Conservation (phyloP, 2,329 filamentous ascomycete genomes). For the Metarhizium robertsii region DNA sequence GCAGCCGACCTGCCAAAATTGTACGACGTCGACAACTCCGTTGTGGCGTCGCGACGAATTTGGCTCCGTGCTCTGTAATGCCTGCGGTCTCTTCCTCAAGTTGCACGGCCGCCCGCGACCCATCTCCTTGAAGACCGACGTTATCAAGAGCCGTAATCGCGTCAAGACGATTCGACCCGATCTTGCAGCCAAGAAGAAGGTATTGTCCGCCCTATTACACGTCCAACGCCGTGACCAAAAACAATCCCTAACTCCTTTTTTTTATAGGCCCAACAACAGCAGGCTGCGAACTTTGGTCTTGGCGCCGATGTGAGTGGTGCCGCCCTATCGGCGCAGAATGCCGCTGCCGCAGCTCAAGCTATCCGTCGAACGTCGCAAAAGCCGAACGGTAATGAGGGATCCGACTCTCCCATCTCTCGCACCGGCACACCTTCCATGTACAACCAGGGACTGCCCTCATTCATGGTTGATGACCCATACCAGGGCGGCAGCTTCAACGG, state of each 20-base stretch:
- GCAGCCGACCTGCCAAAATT: slow-evolving; percentile 96
- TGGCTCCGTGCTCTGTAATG: slow-evolving; percentile 94
- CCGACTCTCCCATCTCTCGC: slow-evolving; percentile 70
- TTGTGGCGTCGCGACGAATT: slow-evolving; percentile 96
- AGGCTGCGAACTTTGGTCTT: slow-evolving; percentile 31
- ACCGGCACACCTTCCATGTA: slow-evolving; percentile 70
- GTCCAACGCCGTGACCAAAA: neutral
- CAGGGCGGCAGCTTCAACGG: slow-evolving; percentile 34
- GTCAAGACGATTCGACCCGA: slow-evolving; percentile 81
- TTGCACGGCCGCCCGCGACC: slow-evolving; percentile 87
- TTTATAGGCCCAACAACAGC: slow-evolving; percentile 21
- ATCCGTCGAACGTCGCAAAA: slow-evolving; percentile 59
- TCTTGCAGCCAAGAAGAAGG: slow-evolving; percentile 76
- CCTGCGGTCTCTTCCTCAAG: slow-evolving; percentile 95
- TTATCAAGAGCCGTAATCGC: slow-evolving; percentile 98
- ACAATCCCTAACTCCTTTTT: neutral
- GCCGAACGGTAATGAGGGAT: slow-evolving; percentile 65
- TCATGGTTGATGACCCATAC: slow-evolving; percentile 67
- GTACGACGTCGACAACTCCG: slow-evolving; percentile 87
- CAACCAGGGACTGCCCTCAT: slow-evolving; percentile 66
- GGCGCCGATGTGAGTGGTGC: slow-evolving; percentile 48
- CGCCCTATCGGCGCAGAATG: slow-evolving; percentile 40
- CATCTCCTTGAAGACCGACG: slow-evolving; percentile 96
- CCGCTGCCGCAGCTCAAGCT: slow-evolving; percentile 42
- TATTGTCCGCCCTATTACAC: slow-evolving; percentile 26